Evolutionary conservation across 2,329 filamentous ascomycete genomes (phyloP).

Genomic region (Arachnopeziza araneosa): DNA sequence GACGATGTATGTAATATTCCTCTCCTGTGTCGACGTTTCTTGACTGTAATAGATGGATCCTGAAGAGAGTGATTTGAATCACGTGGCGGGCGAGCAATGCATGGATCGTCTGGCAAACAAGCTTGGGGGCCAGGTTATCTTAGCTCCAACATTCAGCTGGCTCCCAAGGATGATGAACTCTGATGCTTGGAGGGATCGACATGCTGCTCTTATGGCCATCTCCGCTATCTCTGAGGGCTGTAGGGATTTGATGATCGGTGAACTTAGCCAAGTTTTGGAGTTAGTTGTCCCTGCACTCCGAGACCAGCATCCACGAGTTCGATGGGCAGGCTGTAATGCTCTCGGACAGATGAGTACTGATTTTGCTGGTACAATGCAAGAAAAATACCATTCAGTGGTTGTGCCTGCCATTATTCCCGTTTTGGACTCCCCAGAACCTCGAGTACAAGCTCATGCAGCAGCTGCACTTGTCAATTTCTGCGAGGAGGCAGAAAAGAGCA

Average conservation of each 20-base stretch:
- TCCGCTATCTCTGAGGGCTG: constrained; percentile 98
- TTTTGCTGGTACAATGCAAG: constrained; percentile 96
- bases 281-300: constrained; percentile 88
- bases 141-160: constrained; percentile 94
- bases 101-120: constrained; percentile 98
- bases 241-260: constrained; percentile 89
- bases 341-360: constrained; percentile 99
- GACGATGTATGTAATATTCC: constrained; percentile 61
- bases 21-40: not conserved
- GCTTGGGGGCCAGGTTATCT: constrained; percentile 85
- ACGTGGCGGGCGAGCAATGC: constrained; percentile 95
- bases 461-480: constrained; percentile 99
- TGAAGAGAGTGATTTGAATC: constrained; percentile 94
- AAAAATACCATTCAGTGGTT: constrained; percentile 84
- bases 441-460: constrained; percentile 93
- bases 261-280: constrained; percentile 88
- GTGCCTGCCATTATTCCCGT: constrained; percentile 90
- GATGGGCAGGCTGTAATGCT: constrained; percentile 96
- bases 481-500: constrained; percentile 90
- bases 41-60: constrained; percentile 62
- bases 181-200: constrained; percentile 87
- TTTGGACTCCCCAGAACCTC: constrained; percentile 79
- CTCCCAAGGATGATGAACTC: constrained; percentile 97
- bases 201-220: constrained; percentile 97
- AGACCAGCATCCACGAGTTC: constrained; percentile 87